A percentile compares a stretch with the other conserved stretches of the same genome.
Conservation (phyloP, 2,329 filamentous ascomycete genomes). For the Alternaria dauci region DNA sequence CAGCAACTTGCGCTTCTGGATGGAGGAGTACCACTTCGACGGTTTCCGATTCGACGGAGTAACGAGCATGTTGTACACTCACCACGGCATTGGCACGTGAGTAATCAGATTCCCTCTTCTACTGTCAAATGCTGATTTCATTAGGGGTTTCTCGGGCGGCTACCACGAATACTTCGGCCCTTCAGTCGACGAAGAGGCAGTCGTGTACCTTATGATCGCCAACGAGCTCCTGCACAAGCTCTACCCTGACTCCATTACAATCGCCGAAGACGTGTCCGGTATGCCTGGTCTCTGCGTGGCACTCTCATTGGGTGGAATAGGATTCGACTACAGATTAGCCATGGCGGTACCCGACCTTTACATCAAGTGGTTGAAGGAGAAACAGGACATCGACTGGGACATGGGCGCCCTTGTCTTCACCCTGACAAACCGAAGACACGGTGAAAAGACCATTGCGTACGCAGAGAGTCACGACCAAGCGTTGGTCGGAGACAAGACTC, state of each 20-base stretch:
- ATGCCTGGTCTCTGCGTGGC: slow-evolving; percentile 97
- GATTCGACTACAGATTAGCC: slow-evolving; percentile 95
- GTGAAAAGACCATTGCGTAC: slow-evolving; percentile 98
- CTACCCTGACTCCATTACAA: slow-evolving; percentile 86
- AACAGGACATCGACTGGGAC: slow-evolving; percentile 90
- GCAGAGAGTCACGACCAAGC: slow-evolving; percentile 98
- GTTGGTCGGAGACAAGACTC: slow-evolving; percentile 94
- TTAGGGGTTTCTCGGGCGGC: slow-evolving; percentile 91
- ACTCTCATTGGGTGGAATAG: slow-evolving; percentile 85
- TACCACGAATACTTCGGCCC: slow-evolving; percentile 98
- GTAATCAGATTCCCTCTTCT: slow-evolving; percentile 47
- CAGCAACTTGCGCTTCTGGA: slow-evolving; percentile 97
- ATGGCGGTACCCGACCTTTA: slow-evolving; percentile 99
- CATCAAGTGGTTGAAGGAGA: slow-evolving; percentile 98
- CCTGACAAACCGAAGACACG: slow-evolving; percentile 89
- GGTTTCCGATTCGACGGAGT: slow-evolving; percentile 98
- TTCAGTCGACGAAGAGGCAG: slow-evolving; percentile 88
- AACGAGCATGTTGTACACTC: slow-evolving; percentile 95
- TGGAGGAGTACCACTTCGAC: slow-evolving; percentile 97
- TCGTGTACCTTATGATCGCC: slow-evolving; percentile 94
- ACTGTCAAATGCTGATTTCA: slow-evolving; percentile 27
- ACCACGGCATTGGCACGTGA: slow-evolving; percentile 96
- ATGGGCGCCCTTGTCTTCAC: slow-evolving; percentile 85
- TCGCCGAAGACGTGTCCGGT: slow-evolving; percentile 96
- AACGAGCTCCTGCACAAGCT: slow-evolving; percentile 95